Base-by-base conservation (phyloP, 352 stramenopile species). In the Pythium chondricola region DNA sequence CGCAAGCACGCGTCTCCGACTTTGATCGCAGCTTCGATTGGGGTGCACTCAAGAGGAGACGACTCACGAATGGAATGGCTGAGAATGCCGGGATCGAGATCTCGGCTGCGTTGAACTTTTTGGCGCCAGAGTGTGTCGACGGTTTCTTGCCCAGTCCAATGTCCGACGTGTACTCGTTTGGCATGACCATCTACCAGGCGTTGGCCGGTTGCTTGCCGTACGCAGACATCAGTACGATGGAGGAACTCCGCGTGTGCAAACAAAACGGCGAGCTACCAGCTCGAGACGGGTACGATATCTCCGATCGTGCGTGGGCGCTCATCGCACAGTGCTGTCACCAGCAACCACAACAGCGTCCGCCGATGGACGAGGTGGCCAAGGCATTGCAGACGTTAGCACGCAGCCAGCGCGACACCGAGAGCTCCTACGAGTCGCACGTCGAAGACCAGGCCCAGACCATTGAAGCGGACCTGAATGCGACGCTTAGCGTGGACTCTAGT, bases 81-180 rank as follows among this genome's bases (percentile, higher is more conserved):
- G 16, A 22, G 16, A 16, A 13, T 35, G 40, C 40, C 27, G 48
- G 35, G 3, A 25, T 62, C 9, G 18, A 37, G n/a, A 52, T 62
- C 32, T 51, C 47, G 0, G 26, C 30, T 16, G 41, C 47, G 3
- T 13, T 48, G 13, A 25, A 21, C 6, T 63, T 22, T 24, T 14
- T 59, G 18, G 56, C 49, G 13, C 56, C 56, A 3, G 49, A 63
- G 27, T 63, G 49, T 18, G 24, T 55, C 13, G 7, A 59, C 27
- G 56, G 56, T 4, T 38, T 33, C 9, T 10, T 55, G n/a, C 56
- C 49, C 4, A 63, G 48, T 14, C 33, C 50, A 2, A 22, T 32
- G 4, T 59, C 43, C 0, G 56, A 63, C 40, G 56, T 63, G 13
- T 63, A 63, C 29, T 52, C 49, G 29, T 59, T 63, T 18, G 43